Base-by-base conservation (phyloP, 2,329 filamentous ascomycete genomes). In the Pyrenophora seminiperda region DNA sequence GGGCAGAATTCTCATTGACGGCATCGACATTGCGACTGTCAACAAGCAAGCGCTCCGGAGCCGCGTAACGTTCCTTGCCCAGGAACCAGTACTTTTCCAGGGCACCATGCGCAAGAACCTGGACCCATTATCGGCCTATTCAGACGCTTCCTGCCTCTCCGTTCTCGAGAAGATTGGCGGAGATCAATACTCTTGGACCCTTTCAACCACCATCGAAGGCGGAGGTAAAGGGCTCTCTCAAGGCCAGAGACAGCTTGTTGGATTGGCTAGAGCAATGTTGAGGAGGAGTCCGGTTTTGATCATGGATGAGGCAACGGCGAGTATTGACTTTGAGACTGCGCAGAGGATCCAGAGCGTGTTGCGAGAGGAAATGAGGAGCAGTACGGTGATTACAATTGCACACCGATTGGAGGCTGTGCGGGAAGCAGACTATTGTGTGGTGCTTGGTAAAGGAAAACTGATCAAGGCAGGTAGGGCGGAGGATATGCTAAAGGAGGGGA, bases 271-370 rank as follows among this genome's bases (percentile, higher is more conserved):
- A n/a, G 84, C 85, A 0, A 78, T 88, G 44, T 68, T 88, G 38
- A 71, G 84, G 7, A 72, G 81, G n/a, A 84, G 82, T 50, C 74
- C 82, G 0, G 80, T 88, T 54, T 75, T 88, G 7, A 81, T 88
- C 41, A 77, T 88, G 63, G 85, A 88, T 60, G 85, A 88, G 61
- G 84, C 84, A 2, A 87, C 84, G 2, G 84, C 84, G 2, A 83
- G 80, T 40, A 84, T 87, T 54, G 85, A 88, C 65, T 76, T 79
- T 43, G 82, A 85, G 54, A 87, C 83, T 1, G 82, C 83, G 13
- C 73, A 75, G 61, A 68, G 79, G 50, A 83, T 85, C 37, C 80
- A 84, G 62, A 72, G 74, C 43, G 75, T 84, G 14, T 63, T 85
- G 62, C 73, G 80, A 38, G 79, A 82, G 58, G 82, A 84, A 67